Evolutionary conservation across 208 protist species (phyloP).

Genomic region (Angomonas deanei): DNA sequence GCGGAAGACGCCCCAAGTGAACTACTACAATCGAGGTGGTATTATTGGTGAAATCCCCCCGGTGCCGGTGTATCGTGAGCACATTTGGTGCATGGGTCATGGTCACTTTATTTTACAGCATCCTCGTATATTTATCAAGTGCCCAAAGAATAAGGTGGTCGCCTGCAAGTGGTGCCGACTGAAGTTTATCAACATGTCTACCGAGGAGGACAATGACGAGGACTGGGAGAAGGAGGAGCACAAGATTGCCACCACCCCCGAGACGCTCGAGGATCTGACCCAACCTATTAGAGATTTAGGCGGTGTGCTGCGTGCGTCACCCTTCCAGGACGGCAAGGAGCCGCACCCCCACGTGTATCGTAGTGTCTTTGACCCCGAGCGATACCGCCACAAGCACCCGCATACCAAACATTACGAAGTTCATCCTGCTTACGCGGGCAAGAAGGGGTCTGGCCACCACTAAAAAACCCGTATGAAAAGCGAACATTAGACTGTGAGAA

Average conservation of each 20-base stretch:
- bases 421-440: conserved; percentile 65
- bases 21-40: conserved; percentile 73
- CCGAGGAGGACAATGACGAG: conserved; percentile 81
- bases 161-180: conserved; percentile 85
- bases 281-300: conserved; percentile 74
- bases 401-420: conserved; percentile 73
- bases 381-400: conserved; percentile 73
- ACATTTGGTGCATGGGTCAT: conserved; percentile 88
- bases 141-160: conserved; percentile 65
- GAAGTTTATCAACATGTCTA: conserved; percentile 90
- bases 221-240: conserved; percentile 86
- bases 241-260: conserved; percentile 79
- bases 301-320: conserved; percentile 59
- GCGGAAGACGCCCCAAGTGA: conserved; percentile 74
- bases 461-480: too few relatives aligned
- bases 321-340: conserved; percentile 77
- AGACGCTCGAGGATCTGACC: conserved; percentile 67
- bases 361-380: conserved; percentile 78
- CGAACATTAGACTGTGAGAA: conserved; percentile 8
- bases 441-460: conserved; percentile 22
- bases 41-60: conserved; percentile 88
- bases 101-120: conserved; percentile 78
- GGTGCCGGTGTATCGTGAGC: conserved; percentile 74
- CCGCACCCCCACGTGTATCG: conserved; percentile 81
- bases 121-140: conserved; percentile 88